Evolutionary conservation across 2,329 filamentous ascomycete genomes (phyloP), one percentile per base, ranked within the genome.

Genomic region (Meredithiella fracta): DNA sequence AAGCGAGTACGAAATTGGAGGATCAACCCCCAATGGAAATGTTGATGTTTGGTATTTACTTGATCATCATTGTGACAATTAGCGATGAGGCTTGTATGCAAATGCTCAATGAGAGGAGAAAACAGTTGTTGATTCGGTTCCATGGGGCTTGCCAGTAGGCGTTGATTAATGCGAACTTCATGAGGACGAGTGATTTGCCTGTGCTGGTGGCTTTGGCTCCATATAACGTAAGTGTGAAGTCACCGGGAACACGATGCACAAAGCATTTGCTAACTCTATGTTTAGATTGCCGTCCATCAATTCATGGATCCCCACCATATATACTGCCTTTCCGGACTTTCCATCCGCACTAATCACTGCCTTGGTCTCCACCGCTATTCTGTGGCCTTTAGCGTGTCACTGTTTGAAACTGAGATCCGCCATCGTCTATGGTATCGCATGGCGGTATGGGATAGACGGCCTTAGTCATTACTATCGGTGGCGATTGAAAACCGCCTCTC

Each of bases 361-460:
- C 76, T 87, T 68, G 82, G 82, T 3, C 70, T 86, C n/a, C 79
- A 86, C 60, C 74, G 72, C 40, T 83, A 87, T 63, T 72, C 76
- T 1, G 69, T 69, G 1, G 71, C 77, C 56, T 75, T 75, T 53
- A 73, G 65, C 3, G 62, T 79, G 2, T 70, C 67, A 2, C 75
- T 71, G 31, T 85, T 80, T 55, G 82, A 87, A 62, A 75, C 78
- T 2, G 83, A 87, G 67, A 76, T 85, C 66, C 76, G 83, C n/a
- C 76, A 83, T 52, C 74, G 84, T 38, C 68, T 88, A 1, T 87
- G 83, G 83, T 88, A 83, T 83, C 78, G 80, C 31, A 71, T 89
- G 15, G 73, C 83, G 14, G 71, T 79, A 25, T 83, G 86, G 60
- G 85, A 89, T 65, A 73, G 76, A 59, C 80, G 84, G 22, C 76